phyloP scores from a whole-genome alignment of 371 early-diverging fungal species.

The Mortierella sp. region DNA sequence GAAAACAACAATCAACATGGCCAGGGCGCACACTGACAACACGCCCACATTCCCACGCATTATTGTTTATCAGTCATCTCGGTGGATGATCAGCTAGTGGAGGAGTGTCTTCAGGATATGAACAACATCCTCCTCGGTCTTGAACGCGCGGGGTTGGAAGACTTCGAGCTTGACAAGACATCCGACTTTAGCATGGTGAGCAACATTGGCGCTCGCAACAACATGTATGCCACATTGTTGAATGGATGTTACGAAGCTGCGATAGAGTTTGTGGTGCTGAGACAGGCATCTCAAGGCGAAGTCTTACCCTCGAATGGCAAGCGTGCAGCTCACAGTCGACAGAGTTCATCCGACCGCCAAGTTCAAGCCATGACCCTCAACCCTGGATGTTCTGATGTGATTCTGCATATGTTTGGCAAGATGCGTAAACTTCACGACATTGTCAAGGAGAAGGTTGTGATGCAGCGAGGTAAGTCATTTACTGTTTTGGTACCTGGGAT shows the following conservation, averaged over 20 bases:
- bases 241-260: constrained; percentile 68
- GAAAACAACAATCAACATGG: neutral
- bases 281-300: constrained; percentile 12
- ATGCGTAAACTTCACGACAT: constrained; percentile 58
- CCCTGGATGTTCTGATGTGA: constrained; percentile 35
- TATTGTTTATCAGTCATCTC: constrained; percentile 16
- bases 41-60: neutral
- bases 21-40: neutral
- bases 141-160: constrained; percentile 61
- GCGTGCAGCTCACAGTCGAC: constrained; percentile 10
- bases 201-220: constrained; percentile 65
- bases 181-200: constrained; percentile 68
- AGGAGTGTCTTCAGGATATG: constrained; percentile 29
- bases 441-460: constrained; percentile 42
- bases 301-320: constrained; percentile 30
- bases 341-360: neutral
- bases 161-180: constrained; percentile 70
- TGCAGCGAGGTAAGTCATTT: constrained; percentile 33
- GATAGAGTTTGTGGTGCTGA: constrained; percentile 34
- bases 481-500: neutral
- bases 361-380: constrained; percentile 6
- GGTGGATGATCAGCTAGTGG: constrained; percentile 32
- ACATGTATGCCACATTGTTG: constrained; percentile 62
- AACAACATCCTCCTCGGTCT: constrained; percentile 40
- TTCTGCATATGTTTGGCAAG: constrained; percentile 52